phyloP scores from a whole-genome alignment of 352 stramenopile genomes.

The Pythium periplocum region DNA sequence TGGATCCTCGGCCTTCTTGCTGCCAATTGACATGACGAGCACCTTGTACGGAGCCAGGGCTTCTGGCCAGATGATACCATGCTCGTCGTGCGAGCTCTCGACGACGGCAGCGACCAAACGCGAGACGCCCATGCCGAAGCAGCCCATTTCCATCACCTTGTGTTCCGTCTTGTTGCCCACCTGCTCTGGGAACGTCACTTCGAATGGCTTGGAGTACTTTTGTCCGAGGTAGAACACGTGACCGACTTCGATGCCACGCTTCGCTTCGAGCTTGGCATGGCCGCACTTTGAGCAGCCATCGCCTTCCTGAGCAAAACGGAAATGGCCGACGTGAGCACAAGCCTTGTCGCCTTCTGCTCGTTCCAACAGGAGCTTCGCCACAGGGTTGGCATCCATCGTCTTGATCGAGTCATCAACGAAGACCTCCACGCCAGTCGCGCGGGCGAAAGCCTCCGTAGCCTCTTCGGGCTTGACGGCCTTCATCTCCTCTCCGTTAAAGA shows the following conservation, averaged over 20 bases:
- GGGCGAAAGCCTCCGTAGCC: conserved; percentile 8
- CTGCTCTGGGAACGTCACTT: conserved; percentile 41
- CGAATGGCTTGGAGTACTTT: conserved; percentile 85
- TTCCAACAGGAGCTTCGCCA: conserved; percentile 9
- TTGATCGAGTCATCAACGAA: conserved; percentile 69
- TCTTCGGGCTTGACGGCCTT: conserved; percentile 21
- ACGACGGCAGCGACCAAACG: conserved; percentile 78
- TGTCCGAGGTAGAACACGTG: conserved; percentile 88
- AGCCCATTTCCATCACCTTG: conserved; percentile 82
- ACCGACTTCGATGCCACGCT: conserved; percentile 85
- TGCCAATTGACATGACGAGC: conserved; percentile 70
- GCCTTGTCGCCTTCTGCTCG: neutral
- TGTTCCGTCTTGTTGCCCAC: conserved; percentile 32
- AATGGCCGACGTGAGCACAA: conserved; percentile 37
- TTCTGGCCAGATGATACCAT: conserved; percentile 78
- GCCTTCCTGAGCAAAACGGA: conserved; percentile 55
- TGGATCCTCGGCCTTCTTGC: conserved; percentile 44
- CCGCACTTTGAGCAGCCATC: conserved; percentile 47
- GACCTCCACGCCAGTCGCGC: conserved; percentile 18
- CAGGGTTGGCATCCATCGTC: conserved; percentile 1
- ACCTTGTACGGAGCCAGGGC: conserved; percentile 81
- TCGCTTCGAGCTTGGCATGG: conserved; percentile 42
- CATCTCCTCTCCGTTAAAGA: conserved; percentile 56
- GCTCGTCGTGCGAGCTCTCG: conserved; percentile 68
- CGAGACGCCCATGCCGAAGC: conserved; percentile 83